Evolutionary conservation across 2,329 filamentous ascomycete genomes (phyloP).

Genomic region (Colletotrichum navitas): DNA sequence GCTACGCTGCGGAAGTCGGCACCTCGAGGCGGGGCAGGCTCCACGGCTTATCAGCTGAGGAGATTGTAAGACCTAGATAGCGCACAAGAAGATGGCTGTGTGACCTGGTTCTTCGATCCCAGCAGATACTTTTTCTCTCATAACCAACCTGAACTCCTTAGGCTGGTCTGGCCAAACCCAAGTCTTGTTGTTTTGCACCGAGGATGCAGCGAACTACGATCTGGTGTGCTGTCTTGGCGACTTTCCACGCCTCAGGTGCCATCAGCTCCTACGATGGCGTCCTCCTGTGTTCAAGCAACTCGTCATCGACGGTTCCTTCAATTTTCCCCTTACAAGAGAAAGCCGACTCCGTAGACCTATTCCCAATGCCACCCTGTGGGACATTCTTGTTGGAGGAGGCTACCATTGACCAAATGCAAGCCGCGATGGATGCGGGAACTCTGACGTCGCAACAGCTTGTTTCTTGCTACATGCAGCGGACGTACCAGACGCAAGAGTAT

Average conservation of each 20-base stretch:
- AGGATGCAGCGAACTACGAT: slow-evolving; percentile 1
- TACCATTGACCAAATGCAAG: slow-evolving; percentile 76
- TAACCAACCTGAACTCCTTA: background rate
- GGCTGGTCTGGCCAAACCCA: no score
- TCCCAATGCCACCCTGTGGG: slow-evolving; percentile 73
- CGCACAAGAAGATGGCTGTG: background rate
- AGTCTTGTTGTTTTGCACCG: no score
- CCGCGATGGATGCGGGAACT: slow-evolving; percentile 64
- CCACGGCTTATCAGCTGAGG: slow-evolving; percentile 14
- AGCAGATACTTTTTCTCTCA: background rate
- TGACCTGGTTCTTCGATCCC: background rate
- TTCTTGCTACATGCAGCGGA: slow-evolving; percentile 72
- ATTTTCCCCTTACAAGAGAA: slow-evolving; percentile 54
- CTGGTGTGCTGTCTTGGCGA: background rate
- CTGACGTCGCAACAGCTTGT: slow-evolving; percentile 71
- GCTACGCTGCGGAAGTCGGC: background rate
- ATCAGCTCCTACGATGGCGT: background rate
- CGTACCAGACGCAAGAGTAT: slow-evolving; percentile 73
- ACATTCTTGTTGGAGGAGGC: slow-evolving; percentile 75
- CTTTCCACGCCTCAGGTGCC: background rate
- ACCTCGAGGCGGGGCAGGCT: slow-evolving; percentile 12
- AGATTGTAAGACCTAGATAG: background rate
- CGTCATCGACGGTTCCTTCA: slow-evolving; percentile 40
- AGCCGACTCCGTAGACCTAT: slow-evolving; percentile 56
- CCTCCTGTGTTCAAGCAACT: background rate